Conservation (phyloP, 306 rosid genomes). For the Sicyos baderoa region DNA sequence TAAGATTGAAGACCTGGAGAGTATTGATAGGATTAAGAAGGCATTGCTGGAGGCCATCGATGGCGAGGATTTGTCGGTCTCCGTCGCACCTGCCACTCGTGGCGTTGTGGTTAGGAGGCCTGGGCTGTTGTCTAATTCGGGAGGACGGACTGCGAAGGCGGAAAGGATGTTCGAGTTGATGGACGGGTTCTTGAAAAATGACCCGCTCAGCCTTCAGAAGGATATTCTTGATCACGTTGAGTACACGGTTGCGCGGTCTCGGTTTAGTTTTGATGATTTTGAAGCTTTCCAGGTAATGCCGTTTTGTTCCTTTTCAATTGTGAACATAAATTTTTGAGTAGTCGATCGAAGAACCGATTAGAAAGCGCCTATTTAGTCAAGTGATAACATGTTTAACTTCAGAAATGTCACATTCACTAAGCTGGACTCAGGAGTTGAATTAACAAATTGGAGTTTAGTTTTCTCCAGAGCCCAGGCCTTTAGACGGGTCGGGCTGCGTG, state of each 20-base stretch:
- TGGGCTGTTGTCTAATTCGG: conserved; percentile 34
- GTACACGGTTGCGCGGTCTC: conserved; percentile 65
- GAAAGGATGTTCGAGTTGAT: conserved; percentile 60
- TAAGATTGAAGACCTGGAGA: conserved; percentile 40
- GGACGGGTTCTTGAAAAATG: conserved; percentile 62
- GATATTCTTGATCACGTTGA: conserved; percentile 70
- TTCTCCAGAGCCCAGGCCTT: too few species aligned
- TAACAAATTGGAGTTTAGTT: not conserved
- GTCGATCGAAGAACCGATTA: not conserved
- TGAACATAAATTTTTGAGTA: not conserved
- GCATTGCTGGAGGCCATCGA: conserved; percentile 51
- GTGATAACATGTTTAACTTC: not conserved
- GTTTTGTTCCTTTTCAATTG: not conserved
- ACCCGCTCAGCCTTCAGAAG: conserved; percentile 59
- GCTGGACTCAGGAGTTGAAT: not conserved
- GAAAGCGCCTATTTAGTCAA: too few species aligned
- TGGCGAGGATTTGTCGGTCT: conserved; percentile 25
- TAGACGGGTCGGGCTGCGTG: too few species aligned
- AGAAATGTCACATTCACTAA: not conserved
- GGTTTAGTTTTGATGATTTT: conserved; percentile 62
- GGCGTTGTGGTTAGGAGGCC: conserved; percentile 53
- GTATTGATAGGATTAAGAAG: conserved; percentile 45
- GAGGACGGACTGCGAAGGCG: conserved; percentile 37
- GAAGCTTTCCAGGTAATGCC: conserved; percentile 60
- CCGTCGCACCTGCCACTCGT: conserved; percentile 26